These are phyloP conservation scores for Gymnopus androsaceus DNA, from an alignment of 1,284 basidiomycete genomes.

Conservation along the genomic window DNA sequence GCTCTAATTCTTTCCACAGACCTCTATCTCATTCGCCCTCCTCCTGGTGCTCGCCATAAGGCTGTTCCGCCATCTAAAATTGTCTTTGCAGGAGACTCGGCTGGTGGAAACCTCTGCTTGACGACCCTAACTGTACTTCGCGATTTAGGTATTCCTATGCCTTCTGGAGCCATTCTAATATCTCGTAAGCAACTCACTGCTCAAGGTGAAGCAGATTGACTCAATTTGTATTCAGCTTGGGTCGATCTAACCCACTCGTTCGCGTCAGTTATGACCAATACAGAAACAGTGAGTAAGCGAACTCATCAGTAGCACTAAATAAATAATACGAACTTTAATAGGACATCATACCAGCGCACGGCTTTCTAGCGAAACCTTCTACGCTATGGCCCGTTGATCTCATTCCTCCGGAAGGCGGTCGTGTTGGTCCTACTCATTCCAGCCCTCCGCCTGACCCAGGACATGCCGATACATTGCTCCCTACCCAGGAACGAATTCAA, in stretches of 20 bases:
- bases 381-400: constrained; percentile 55
- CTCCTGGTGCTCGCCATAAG: constrained; percentile 66
- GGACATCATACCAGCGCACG: constrained; percentile 67
- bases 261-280: constrained; percentile 77
- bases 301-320: constrained; percentile 13
- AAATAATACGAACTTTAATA: constrained; percentile 33
- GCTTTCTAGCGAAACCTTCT: constrained; percentile 63
- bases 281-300: constrained; percentile 55
- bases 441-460: constrained; percentile 52
- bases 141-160: constrained; percentile 73
- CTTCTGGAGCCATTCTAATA: constrained; percentile 77
- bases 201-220: no score
- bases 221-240: no score
- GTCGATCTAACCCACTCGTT: constrained; percentile 87
- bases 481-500: constrained; percentile 31
- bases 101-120: constrained; percentile 76
- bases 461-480: constrained; percentile 50
- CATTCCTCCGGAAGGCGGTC: constrained; percentile 35
- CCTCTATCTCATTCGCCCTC: constrained; percentile 80
- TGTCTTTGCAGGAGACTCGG: constrained; percentile 84
- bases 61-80: constrained; percentile 74
- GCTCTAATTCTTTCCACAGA: constrained; percentile 43
- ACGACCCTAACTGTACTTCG: constrained; percentile 73
- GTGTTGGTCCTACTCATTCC: constrained; percentile 39
- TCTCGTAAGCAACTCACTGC: no score